Evolutionary conservation across 139 green algal species (phyloP).

Genomic region (Chlorella vulgaris): DNA sequence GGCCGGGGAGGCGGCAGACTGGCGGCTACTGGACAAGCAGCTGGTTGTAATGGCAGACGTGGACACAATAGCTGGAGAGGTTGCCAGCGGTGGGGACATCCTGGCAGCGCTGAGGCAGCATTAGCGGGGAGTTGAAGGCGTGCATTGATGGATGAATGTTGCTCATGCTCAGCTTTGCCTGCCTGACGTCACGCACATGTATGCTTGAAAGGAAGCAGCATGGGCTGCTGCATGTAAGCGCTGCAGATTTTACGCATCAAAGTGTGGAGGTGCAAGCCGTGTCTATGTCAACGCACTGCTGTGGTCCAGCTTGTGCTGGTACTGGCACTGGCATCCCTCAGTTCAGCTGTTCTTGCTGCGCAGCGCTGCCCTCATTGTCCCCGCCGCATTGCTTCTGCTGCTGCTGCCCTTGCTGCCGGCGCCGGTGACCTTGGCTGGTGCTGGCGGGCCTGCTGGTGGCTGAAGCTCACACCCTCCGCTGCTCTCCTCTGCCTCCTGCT

Average conservation of each 20-base stretch:
- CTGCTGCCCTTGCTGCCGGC: neutral
- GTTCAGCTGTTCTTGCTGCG: neutral
- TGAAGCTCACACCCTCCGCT: neutral
- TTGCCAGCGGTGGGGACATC: neutral
- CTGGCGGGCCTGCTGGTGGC: no score
- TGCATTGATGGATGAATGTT: no score
- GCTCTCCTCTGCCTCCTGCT: neutral
- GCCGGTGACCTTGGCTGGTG: neutral
- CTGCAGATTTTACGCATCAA: no score
- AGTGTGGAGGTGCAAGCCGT: no score
- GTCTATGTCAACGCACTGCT: no score
- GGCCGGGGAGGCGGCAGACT: conserved; percentile 16
- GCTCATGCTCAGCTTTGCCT: no score
- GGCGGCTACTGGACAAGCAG: conserved; percentile 5
- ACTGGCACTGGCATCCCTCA: neutral
- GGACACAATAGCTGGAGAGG: neutral
- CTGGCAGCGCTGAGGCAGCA: neutral
- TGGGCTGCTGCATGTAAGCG: no score
- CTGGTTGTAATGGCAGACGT: neutral
- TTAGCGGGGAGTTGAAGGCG: no score
- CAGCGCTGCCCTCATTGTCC: neutral
- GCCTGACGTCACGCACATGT: no score
- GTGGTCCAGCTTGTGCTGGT: no score
- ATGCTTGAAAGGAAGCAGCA: no score
- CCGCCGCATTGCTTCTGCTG: neutral